Evolutionary conservation across 1,139 yeast genomes (phyloP), one percentile per base, ranked within the genome.

Genomic region (Geotrichum restrictum): DNA sequence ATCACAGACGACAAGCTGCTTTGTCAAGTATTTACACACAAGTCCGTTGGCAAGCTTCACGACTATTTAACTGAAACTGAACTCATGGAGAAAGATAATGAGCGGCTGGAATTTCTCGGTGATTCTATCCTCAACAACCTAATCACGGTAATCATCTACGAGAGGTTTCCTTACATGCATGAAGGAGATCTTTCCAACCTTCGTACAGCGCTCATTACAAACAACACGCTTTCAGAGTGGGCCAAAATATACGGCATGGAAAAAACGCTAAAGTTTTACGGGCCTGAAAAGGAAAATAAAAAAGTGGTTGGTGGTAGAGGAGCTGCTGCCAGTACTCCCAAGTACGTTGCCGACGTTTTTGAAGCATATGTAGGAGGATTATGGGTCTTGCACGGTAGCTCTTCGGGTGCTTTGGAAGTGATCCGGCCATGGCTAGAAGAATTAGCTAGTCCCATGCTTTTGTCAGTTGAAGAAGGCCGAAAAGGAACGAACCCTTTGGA

Each of bases 341-440:
- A 85, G 63, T 73, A 82, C 3, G 74, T 75, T 61, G 91, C 95
- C 0, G 95, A 87, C 70, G 78, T 85, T 0, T 87, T 91, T 67
- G 97, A 91, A 69, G 96, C 97, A 0, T 91, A 89, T 63, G 76
- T 91, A 38, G 98, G 96, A 3, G 98, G 94, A 0, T 69, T 91
- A 40, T 80, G 56, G 56, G 43, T 45, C 6, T 33, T 43, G 14
- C 34, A 82, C 10, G 74, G 82, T 41, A 95, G 87, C 59, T 65
- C 70, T 44, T 64, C 67, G 0, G 71, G 75, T 3, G 76, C 79
- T 45, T 70, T 77, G 36, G 70, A 69, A 0, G 74, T 70, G 24
- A 80, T 86, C 3, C 74, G 77, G 54, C 65, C 71, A 7, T 89
- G 96, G 95, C 66, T 88, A 16, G 65, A 69, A 4, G 68, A 73